phyloP scores from a whole-genome alignment of 208 protist genomes.

The Trypanosoma mega region DNA sequence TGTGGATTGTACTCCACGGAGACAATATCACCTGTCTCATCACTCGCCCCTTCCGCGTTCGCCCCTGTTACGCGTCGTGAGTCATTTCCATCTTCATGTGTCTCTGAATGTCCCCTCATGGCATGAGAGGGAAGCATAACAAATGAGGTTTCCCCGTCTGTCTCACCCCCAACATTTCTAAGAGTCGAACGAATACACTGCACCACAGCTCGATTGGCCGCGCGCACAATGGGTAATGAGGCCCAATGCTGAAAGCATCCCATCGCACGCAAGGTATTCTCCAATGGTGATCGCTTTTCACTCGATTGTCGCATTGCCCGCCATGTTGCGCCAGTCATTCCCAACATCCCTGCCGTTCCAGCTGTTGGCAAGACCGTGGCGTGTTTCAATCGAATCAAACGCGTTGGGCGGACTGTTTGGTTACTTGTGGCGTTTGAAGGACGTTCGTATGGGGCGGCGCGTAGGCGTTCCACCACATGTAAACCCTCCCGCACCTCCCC shows the following conservation, averaged over 20 bases:
- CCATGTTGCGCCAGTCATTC: background rate
- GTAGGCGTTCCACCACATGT: conserved; percentile 44
- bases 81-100: background rate
- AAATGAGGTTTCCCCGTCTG: conserved; percentile 1
- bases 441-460: conserved; percentile 25
- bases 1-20: conserved; percentile 65
- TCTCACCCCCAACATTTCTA: conserved; percentile 9
- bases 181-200: conserved; percentile 13
- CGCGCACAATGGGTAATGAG: conserved; percentile 21
- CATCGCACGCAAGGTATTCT: conserved; percentile 16
- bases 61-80: too few species aligned
- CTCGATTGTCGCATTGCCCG: too few species aligned
- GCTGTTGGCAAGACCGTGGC: conserved; percentile 58
- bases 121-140: conserved; percentile 9
- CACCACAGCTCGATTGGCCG: conserved; percentile 29
- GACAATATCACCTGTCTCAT: conserved; percentile 3
- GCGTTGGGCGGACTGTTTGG: conserved; percentile 11
- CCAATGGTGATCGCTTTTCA: too few species aligned
- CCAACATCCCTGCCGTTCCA: conserved; percentile 38
- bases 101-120: background rate
- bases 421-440: background rate
- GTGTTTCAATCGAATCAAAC: conserved; percentile 59
- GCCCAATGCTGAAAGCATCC: conserved; percentile 74
- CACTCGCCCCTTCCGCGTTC: background rate
- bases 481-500: conserved; percentile 62